Evolutionary conservation across 768 basidiomycete species (phyloP), one percentile per base, ranked within the genome.

Genomic region (Serendipita vermifera): DNA sequence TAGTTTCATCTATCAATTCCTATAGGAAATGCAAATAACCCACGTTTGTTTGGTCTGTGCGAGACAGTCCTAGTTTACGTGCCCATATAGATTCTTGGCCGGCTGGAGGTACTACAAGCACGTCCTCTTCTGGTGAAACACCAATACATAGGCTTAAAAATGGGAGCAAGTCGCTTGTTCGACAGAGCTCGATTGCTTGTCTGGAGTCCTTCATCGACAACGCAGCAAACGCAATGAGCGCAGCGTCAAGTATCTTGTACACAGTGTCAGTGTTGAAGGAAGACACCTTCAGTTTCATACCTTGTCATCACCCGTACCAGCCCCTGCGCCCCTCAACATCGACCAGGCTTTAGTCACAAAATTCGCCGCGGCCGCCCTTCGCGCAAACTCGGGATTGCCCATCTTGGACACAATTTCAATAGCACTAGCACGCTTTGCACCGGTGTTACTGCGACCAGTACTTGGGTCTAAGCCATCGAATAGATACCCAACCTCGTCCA

Each of bases 401-500:
- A 90, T 68, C 63, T 89, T 87, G 13, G 72, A 79, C 2, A 81
- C 76, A 11, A 91, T 79, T 65, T 91, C 87, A 24, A 86, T 66
- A 2, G 85, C 87, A 65, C 87, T 90, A 15, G 46, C 17, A 31
- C 46, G 46, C 46, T 51, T 51, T 27, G 46, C 46, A 51, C 46
- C 32, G 7, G 53, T 2, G 56, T 36, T 24, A 38, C 22, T 54
- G 69, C 27, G 57, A 85, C 87, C 85, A 89, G 9, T 82, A 61
- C 54, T 39, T 29, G 33, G 33, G 26, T 80, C 78, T 68, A 90
- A 75, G 0, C 88, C 86, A 66, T 91, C 88, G 59, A 89, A 84
- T 3, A 90, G 68, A 68, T 89, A 91, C 0, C 88, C 88, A 2
- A 88, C 77, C 62, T 89, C 87, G 59, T 91, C 88, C 38, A 88